These are phyloP conservation scores for Solanum medicagineum DNA, from an alignment of 257 asterid genomes.

Conservation along the genomic window DNA sequence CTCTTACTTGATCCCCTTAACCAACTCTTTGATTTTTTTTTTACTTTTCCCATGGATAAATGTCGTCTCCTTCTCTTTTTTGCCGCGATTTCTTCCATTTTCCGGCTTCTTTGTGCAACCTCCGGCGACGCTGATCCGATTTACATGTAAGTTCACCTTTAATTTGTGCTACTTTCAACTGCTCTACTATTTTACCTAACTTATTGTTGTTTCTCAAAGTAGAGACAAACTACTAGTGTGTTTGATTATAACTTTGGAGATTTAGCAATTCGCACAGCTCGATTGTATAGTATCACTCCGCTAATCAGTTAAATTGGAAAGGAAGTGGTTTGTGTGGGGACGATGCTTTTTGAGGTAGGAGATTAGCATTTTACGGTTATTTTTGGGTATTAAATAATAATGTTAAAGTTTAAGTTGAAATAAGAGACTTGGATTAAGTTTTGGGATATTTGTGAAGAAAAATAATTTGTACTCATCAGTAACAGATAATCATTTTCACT, in stretches of 20 bases:
- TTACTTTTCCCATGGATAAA: constrained; percentile 11
- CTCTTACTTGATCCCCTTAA: not conserved
- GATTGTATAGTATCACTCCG: not conserved
- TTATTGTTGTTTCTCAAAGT: not conserved
- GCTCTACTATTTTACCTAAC: not conserved
- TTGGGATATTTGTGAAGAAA: not conserved
- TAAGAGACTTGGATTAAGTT: not conserved
- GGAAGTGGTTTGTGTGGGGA: not conserved
- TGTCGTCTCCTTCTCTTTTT: constrained; percentile 31
- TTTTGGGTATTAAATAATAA: not conserved
- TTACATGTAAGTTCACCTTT: constrained; percentile 33
- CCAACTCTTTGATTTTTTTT: constrained; percentile 4
- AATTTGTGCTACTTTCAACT: not conserved
- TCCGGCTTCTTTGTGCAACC: constrained; percentile 36
- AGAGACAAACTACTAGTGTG: not conserved
- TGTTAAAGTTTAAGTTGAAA: not conserved
- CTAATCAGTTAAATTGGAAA: not conserved
- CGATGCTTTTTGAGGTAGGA: not conserved
- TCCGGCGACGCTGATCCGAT: constrained; percentile 68
- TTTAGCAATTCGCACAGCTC: not conserved
- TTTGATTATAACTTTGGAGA: not conserved
- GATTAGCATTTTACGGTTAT: not conserved
- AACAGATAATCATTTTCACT: not conserved
- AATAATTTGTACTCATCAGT: not conserved
- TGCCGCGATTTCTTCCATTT: constrained; percentile 22